Percentiles rank a stretch among this genome's conserved stretches.
These are phyloP conservation scores for Hyphopichia burtonii DNA, from an alignment of 1,139 yeast species.

Conservation along the genomic window DNA sequence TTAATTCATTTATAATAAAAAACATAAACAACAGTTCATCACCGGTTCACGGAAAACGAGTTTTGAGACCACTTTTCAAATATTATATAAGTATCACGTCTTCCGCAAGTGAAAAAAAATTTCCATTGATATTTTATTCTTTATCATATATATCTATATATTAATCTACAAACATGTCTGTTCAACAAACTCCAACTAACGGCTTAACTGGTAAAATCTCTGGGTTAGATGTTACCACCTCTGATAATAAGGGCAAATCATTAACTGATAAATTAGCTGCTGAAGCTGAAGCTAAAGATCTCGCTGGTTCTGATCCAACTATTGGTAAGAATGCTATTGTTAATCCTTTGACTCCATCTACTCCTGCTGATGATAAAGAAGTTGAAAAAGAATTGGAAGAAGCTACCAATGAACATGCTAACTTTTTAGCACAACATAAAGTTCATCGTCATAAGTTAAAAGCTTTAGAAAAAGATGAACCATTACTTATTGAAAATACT, in stretches of 20 bases:
- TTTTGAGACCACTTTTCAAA: not conserved
- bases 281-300: slow-evolving; percentile 44
- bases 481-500: slow-evolving; percentile 80
- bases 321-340: slow-evolving; percentile 21
- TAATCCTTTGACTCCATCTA: slow-evolving; percentile 11
- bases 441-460: slow-evolving; percentile 71
- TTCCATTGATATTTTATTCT: not conserved
- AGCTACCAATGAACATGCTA: slow-evolving; percentile 38
- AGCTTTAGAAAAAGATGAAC: slow-evolving; percentile 83
- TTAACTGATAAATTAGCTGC: slow-evolving; percentile 48
- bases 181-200: slow-evolving; percentile 50
- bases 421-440: slow-evolving; percentile 58
- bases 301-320: slow-evolving; percentile 22
- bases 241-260: slow-evolving; percentile 32
- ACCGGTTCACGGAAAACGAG: not conserved
- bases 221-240: slow-evolving; percentile 30
- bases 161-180: slow-evolving; percentile 24
- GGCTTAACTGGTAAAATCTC: slow-evolving; percentile 51
- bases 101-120: not conserved
- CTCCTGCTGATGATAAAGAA: slow-evolving; percentile 11
- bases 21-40: not conserved
- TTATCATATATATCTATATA: not conserved
- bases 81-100: slow-evolving; percentile 1
- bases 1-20: not conserved
- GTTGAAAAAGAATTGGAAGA: slow-evolving; percentile 18